Conservation (phyloP, 2,329 filamentous ascomycete genomes). For the Nothomitra cinnamomea region DNA sequence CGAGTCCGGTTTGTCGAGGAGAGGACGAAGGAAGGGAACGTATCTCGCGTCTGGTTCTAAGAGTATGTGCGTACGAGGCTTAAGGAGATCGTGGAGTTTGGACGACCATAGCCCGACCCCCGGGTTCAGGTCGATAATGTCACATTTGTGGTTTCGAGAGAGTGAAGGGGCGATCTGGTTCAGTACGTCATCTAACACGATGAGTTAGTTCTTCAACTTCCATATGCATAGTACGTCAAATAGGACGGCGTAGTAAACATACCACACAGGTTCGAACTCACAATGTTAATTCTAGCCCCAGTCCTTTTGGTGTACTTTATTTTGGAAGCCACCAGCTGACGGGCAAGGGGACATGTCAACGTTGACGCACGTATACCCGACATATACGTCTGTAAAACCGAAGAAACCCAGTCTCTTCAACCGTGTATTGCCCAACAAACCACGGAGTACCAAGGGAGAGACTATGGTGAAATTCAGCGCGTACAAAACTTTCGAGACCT, state of each 20-base stretch:
- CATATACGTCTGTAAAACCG: too few relatives aligned
- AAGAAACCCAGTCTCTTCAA: too few relatives aligned
- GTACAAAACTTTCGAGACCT: too few relatives aligned
- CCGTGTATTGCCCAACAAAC: too few relatives aligned
- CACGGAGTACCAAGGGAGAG: too few relatives aligned
- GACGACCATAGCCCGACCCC: conserved; percentile 63
- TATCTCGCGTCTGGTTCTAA: conserved; percentile 47
- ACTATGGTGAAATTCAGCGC: too few relatives aligned
- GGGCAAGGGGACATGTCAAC: too few relatives aligned
- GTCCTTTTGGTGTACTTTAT: too few relatives aligned
- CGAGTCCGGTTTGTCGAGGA: conserved; percentile 33
- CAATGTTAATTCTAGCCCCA: conserved; percentile 16
- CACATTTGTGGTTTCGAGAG: conserved; percentile 55
- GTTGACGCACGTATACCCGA: too few relatives aligned
- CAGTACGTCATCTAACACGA: conserved; percentile 46
- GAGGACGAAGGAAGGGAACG: conserved; percentile 26
- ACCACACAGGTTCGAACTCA: conserved; percentile 29
- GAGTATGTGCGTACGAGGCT: conserved; percentile 69
- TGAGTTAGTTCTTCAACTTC: conserved; percentile 3
- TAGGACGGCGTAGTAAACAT: background rate
- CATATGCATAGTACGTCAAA: background rate
- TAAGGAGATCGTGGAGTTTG: conserved; percentile 54
- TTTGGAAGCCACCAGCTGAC: too few relatives aligned
- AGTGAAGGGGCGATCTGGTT: conserved; percentile 53
- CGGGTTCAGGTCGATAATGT: conserved; percentile 76